These are phyloP conservation scores for Heterobasidion irregulare DNA, from an alignment of 1,284 basidiomycete species.

Conservation along the genomic window DNA sequence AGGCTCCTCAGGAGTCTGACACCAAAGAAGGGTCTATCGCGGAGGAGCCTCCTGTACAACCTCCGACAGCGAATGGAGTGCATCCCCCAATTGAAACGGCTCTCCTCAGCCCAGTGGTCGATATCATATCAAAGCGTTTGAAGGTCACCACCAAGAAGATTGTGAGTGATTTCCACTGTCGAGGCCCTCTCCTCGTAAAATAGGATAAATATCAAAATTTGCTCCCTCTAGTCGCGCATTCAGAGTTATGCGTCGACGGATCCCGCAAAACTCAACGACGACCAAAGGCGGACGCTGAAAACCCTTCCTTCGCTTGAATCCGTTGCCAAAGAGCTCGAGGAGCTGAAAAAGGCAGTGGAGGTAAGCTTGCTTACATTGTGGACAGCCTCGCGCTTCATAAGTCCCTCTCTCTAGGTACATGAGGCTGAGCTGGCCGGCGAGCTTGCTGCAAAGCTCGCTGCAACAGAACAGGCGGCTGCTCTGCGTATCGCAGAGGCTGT, in stretches of 20 bases:
- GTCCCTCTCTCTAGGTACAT: conserved; percentile 33
- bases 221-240: conserved; percentile 52
- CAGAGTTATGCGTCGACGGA: conserved; percentile 58
- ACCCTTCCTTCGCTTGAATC: conserved; percentile 70
- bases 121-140: conserved; percentile 70
- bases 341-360: conserved; percentile 76
- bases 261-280: conserved; percentile 72
- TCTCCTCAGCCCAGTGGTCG: conserved; percentile 63
- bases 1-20: conserved; percentile 38
- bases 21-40: conserved; percentile 38
- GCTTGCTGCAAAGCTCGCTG: conserved; percentile 40
- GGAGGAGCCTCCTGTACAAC: conserved; percentile 36
- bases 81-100: conserved; percentile 27
- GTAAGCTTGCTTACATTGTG: conserved; percentile 28
- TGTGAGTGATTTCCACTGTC: conserved; percentile 35
- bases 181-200: neutral
- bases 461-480: conserved; percentile 46
- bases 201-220: neutral
- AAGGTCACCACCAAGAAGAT: conserved; percentile 78
- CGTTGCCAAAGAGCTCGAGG: conserved; percentile 70
- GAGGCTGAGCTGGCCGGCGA: conserved; percentile 59
- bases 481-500: conserved; percentile 46
- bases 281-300: conserved; percentile 67
- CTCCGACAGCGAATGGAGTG: conserved; percentile 28
- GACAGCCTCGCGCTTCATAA: too few relatives aligned